Percentiles rank a stretch among this genome's conserved stretches.
Evolutionary conservation across 2,329 filamentous ascomycete species (phyloP).

Genomic region (Phialophora tarda): DNA sequence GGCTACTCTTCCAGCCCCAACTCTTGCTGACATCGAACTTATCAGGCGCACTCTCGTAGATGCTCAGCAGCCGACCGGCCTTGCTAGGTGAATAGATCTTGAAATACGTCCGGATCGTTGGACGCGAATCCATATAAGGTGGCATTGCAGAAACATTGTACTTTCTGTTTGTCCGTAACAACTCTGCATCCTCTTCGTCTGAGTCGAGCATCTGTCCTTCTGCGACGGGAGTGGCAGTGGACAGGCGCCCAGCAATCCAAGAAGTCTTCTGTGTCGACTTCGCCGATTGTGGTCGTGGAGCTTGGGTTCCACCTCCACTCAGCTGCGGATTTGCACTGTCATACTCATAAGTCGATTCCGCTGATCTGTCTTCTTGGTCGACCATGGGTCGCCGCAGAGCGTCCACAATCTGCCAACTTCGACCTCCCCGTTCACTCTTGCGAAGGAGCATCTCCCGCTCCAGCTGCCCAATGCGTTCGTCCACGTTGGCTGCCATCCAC

Average conservation of each 20-base stretch:
- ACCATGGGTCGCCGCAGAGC: constrained; percentile 27
- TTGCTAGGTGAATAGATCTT: constrained; percentile 66
- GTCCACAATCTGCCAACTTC: constrained; percentile 42
- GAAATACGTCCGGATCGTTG: constrained; percentile 66
- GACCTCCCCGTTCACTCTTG: constrained; percentile 42
- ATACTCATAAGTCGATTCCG: constrained; percentile 28
- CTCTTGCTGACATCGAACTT: constrained; percentile 66
- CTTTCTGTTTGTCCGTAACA: constrained; percentile 39
- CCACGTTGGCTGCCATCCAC: constrained; percentile 53
- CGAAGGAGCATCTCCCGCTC: constrained; percentile 60
- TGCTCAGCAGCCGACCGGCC: constrained; percentile 62
- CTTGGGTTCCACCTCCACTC: constrained; percentile 31
- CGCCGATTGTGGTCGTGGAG: constrained; percentile 40
- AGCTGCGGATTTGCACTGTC: constrained; percentile 22
- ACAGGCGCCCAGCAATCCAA: constrained; percentile 26
- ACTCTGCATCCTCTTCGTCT: constrained; percentile 41
- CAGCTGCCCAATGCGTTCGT: constrained; percentile 60
- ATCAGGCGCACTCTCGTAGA: constrained; percentile 65
- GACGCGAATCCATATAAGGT: constrained; percentile 60
- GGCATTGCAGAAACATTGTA: constrained; percentile 54
- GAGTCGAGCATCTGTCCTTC: constrained; percentile 39
- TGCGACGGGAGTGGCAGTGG: neutral
- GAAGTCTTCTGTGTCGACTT: constrained; percentile 39
- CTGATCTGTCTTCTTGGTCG: constrained; percentile 30
- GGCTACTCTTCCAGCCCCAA: constrained; percentile 67